Percentiles rank a stretch among this genome's conserved stretches.
These are phyloP conservation scores for Aspergillus aculeatus DNA, from an alignment of 2,329 filamentous ascomycete genomes.

Conservation along the genomic window DNA sequence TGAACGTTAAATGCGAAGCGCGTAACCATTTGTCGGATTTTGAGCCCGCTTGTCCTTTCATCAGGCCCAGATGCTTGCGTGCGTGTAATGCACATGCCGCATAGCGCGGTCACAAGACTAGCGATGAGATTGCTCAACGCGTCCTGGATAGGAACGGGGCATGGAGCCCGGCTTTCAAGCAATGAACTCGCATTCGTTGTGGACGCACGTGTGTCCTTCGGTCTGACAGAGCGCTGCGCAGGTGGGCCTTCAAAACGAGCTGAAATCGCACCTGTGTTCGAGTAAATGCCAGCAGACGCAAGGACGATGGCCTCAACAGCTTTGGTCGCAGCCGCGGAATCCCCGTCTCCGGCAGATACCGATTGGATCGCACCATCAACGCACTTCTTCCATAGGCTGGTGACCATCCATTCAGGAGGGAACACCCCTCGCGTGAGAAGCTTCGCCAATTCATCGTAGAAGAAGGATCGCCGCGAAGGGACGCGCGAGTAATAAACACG, in stretches of 20 bases:
- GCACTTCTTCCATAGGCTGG: slow-evolving; percentile 36
- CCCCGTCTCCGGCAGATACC: slow-evolving; percentile 34
- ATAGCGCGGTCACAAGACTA: slow-evolving; percentile 37
- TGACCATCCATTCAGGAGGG: slow-evolving; percentile 44
- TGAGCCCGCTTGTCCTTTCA: slow-evolving; percentile 19
- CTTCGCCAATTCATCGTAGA: slow-evolving; percentile 36
- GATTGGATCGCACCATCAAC: slow-evolving; percentile 39
- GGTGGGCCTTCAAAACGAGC: not conserved
- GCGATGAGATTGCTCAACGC: slow-evolving; percentile 38
- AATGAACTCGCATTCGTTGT: slow-evolving; percentile 7
- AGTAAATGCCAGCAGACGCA: slow-evolving; percentile 26
- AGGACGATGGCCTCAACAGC: slow-evolving; percentile 35
- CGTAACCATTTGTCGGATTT: slow-evolving; percentile 27
- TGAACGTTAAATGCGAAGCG: slow-evolving; percentile 26
- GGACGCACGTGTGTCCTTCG: slow-evolving; percentile 22
- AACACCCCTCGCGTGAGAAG: slow-evolving; percentile 34
- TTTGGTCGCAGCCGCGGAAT: slow-evolving; percentile 32
- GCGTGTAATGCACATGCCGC: slow-evolving; percentile 39
- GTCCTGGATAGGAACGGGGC: slow-evolving; percentile 36
- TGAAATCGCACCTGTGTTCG: not conserved
- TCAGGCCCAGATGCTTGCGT: slow-evolving; percentile 20
- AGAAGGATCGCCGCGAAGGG: slow-evolving; percentile 26
- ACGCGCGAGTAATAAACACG: slow-evolving; percentile 28
- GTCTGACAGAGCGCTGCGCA: not conserved
- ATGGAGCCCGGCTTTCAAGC: slow-evolving; percentile 17